Evolutionary conservation across 2,329 filamentous ascomycete species (phyloP).

Genomic region (Coniochaeta hoffmannii): DNA sequence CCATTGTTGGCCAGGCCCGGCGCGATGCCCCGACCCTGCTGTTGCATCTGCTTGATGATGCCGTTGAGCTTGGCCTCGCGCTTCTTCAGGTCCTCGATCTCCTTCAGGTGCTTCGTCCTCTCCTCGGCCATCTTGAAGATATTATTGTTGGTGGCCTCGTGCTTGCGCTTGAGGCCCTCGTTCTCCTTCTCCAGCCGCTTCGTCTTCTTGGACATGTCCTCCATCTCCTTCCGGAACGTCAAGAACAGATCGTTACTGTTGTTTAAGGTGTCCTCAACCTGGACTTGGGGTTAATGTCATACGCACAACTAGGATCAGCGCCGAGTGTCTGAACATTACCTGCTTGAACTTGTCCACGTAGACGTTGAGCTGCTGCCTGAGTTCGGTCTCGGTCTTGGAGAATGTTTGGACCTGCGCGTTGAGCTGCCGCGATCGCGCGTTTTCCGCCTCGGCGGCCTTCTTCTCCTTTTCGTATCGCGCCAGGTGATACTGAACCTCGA

Average conservation of each 20-base stretch:
- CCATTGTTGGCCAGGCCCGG: slow-evolving; percentile 46
- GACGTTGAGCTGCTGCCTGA: slow-evolving; percentile 91
- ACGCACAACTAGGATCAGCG: no score
- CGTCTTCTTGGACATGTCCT: slow-evolving; percentile 99
- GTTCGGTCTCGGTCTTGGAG: slow-evolving; percentile 89
- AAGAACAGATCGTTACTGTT: slow-evolving; percentile 97
- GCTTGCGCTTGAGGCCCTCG: slow-evolving; percentile 80
- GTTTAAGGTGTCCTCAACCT: slow-evolving; percentile 98
- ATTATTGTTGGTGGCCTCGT: slow-evolving; percentile 87
- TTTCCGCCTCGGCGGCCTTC: slow-evolving; percentile 78
- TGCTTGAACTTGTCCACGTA: slow-evolving; percentile 99
- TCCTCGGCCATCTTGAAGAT: slow-evolving; percentile 98
- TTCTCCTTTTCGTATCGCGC: slow-evolving; percentile 85
- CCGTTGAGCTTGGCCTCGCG: slow-evolving; percentile 89
- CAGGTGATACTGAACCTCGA: slow-evolving; percentile 89
- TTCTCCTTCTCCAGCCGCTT: slow-evolving; percentile 97
- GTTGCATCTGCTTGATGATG: slow-evolving; percentile 94
- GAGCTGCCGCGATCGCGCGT: slow-evolving; percentile 71
- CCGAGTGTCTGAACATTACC: slow-evolving; percentile 59
- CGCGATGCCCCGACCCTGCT: slow-evolving; percentile 73
- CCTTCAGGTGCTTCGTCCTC: slow-evolving; percentile 65
- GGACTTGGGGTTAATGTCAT: slow-evolving; percentile 24
- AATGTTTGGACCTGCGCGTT: slow-evolving; percentile 92
- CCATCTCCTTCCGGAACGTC: slow-evolving; percentile 98
- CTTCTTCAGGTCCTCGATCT: slow-evolving; percentile 71